Conservation (phyloP, 208 protist genomes). For the Acanthamoeba castellanii region DNA sequence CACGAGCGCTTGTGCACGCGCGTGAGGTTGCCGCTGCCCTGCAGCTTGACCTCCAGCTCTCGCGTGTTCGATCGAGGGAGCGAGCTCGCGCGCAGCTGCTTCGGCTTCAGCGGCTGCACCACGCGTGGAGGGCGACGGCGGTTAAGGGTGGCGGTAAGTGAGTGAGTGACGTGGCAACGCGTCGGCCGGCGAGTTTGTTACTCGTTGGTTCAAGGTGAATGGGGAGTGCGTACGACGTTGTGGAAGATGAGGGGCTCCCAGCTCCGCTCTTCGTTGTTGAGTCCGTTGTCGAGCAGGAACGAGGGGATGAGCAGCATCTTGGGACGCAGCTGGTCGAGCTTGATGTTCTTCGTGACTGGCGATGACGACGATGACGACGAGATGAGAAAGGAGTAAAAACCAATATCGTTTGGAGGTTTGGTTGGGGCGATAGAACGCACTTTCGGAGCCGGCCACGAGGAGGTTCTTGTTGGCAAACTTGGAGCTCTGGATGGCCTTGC, state of each 20-base stretch:
- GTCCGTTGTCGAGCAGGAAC: slow-evolving; percentile 61
- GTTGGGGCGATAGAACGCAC: not conserved
- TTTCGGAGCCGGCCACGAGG: slow-evolving; percentile 15
- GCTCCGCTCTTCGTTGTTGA: slow-evolving; percentile 61
- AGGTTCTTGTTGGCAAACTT: slow-evolving; percentile 72
- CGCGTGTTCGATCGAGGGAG: not conserved
- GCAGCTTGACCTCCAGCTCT: slow-evolving; percentile 21
- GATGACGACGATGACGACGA: not conserved
- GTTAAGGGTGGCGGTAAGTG: not conserved
- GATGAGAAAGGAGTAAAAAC: not conserved
- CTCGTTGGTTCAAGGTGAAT: not conserved
- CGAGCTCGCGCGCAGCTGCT: not conserved
- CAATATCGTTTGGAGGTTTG: not conserved
- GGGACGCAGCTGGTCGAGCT: slow-evolving; percentile 1
- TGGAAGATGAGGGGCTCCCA: slow-evolving; percentile 73
- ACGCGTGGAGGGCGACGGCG: not conserved
- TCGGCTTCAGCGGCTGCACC: not conserved
- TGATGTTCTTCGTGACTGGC: slow-evolving; percentile 50
- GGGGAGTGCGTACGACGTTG: slow-evolving; percentile 37
- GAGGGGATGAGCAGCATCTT: slow-evolving; percentile 64
- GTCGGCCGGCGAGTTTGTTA: not conserved
- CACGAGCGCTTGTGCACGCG: slow-evolving; percentile 34
- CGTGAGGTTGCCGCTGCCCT: slow-evolving; percentile 37
- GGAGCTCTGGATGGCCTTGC: slow-evolving; percentile 67
- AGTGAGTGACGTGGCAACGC: not conserved